phyloP scores from a whole-genome alignment of 768 basidiomycete species.

The Sutorius australiensis region DNA sequence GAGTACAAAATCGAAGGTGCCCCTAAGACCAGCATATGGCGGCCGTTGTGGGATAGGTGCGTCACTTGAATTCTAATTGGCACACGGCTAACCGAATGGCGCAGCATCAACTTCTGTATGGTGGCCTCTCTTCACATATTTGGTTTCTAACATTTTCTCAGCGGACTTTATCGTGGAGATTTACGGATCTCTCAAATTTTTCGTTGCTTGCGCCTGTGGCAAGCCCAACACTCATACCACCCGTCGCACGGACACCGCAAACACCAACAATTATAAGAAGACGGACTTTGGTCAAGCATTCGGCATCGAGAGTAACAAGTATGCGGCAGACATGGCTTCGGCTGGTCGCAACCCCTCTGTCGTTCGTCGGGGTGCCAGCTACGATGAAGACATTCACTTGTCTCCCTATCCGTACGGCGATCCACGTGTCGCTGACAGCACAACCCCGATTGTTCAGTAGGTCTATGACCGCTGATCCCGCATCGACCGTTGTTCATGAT shows the following conservation, averaged over 20 bases:
- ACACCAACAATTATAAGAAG: conserved; percentile 26
- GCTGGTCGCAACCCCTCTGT: conserved; percentile 6
- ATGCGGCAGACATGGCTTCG: conserved; percentile 6
- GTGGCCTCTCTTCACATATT: not conserved
- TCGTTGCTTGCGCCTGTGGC: conserved; percentile 39
- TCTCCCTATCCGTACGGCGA: conserved; percentile 34
- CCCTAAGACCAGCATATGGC: conserved; percentile 55
- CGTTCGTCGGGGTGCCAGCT: conserved; percentile 26
- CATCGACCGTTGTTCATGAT: not conserved
- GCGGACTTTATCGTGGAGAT: conserved; percentile 72
- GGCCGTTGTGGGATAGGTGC: conserved; percentile 65
- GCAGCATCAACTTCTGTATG: conserved; percentile 47
- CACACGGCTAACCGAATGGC: conserved; percentile 3
- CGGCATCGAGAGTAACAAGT: conserved; percentile 27
- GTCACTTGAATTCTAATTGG: conserved; percentile 6
- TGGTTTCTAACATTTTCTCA: conserved; percentile 23
- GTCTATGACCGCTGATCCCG: not conserved
- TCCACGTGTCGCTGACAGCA: conserved; percentile 3
- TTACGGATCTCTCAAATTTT: conserved; percentile 56
- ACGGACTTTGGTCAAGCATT: conserved; percentile 40
- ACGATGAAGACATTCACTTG: conserved; percentile 40
- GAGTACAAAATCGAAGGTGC: conserved; percentile 58
- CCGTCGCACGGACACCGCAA: conserved; percentile 14
- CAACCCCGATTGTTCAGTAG: conserved; percentile 5
- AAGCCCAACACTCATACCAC: conserved; percentile 24